A percentile compares a stretch with the other conserved stretches of the same genome.
Conservation (phyloP, 495 filamentous ascomycete genomes). For the Aspergillus baeticus region DNA sequence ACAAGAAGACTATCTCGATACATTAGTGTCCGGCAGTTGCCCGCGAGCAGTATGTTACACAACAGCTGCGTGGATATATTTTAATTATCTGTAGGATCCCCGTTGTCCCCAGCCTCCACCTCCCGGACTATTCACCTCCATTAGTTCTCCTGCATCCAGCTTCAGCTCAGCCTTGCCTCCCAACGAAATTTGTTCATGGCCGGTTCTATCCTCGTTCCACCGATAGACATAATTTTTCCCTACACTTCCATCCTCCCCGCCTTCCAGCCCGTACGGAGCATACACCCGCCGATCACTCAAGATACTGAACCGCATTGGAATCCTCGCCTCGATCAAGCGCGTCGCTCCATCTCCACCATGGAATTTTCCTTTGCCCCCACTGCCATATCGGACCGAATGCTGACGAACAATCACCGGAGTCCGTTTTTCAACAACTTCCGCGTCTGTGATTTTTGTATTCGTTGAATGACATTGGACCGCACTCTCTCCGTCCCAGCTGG, state of each 20-base stretch:
- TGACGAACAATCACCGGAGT: conserved; percentile 85
- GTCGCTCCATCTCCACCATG: conserved; percentile 39
- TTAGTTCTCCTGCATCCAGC: conserved; percentile 21
- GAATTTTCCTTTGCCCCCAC: conserved; percentile 40
- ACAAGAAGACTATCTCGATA: too few relatives aligned
- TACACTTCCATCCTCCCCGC: conserved; percentile 66
- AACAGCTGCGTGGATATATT: too few relatives aligned
- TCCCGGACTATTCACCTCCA: conserved; percentile 22
- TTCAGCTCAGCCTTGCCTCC: conserved; percentile 18
- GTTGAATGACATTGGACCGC: conserved; percentile 96
- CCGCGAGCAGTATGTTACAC: too few relatives aligned
- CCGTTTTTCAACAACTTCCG: conserved; percentile 83
- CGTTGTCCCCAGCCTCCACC: conserved; percentile 16
- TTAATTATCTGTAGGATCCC: too few relatives aligned
- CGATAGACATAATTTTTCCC: conserved; percentile 30
- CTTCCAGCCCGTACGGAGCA: conserved; percentile 78
- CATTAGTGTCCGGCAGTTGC: too few relatives aligned
- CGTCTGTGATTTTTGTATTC: conserved; percentile 91
- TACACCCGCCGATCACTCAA: conserved; percentile 81
- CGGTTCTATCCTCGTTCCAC: conserved; percentile 18
- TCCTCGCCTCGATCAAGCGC: conserved; percentile 35
- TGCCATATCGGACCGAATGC: conserved; percentile 69
- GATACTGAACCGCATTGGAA: conserved; percentile 76
- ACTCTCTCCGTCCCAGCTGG: conserved; percentile 77
- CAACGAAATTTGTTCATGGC: conserved; percentile 16